Evolutionary conservation across 2,329 filamentous ascomycete genomes (phyloP), one percentile per base, ranked within the genome.

Genomic region (Rutstroemia sp.): DNA sequence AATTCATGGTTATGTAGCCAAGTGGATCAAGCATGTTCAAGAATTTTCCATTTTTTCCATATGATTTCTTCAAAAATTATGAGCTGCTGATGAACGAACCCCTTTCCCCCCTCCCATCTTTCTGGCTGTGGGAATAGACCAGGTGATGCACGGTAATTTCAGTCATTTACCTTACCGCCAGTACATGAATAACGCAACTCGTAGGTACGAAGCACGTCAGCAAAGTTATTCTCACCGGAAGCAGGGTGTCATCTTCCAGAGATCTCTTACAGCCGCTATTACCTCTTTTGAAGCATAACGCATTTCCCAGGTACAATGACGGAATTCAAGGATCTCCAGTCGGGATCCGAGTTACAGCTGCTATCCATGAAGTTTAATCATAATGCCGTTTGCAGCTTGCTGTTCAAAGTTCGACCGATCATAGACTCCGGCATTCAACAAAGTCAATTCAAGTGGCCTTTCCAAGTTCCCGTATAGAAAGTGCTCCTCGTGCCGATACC

Each of bases 231-330:
- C 25, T 10, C 30, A 12, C 30, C 30, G 30, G 30, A 34, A 34
- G 10, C 7, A 42, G 7, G n/a, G 3, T 3, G 19, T 39, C 16
- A 46, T 14, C 18, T 48, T 3, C 34, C 10, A 30, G 37, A 16
- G 44, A 27, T 30, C 19, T 9, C 21, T 25, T 54, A 21, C 9
- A 34, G 19, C 12, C 18, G 4, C 2, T 18, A 39, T 12, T 44
- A 4, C 18, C 21, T 51, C 37, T 12, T 34, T 14, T 14, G 21
- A 52, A 52, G 27, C 8, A 39, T 37, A 44, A 37, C 12, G 10
- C 23, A 48, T 54, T 39, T 49, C 7, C 21, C 44, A 54, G 52
- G 34, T 4, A 49, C 44, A 41, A 49, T 54, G 52, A 54, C n/a
- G 52, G 34, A 49, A 34, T 30, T 21, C 44, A 54, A 41, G 34